Conservation (phyloP, 192 early-diverging fungal species). For the Entophlyctis luteolus region DNA sequence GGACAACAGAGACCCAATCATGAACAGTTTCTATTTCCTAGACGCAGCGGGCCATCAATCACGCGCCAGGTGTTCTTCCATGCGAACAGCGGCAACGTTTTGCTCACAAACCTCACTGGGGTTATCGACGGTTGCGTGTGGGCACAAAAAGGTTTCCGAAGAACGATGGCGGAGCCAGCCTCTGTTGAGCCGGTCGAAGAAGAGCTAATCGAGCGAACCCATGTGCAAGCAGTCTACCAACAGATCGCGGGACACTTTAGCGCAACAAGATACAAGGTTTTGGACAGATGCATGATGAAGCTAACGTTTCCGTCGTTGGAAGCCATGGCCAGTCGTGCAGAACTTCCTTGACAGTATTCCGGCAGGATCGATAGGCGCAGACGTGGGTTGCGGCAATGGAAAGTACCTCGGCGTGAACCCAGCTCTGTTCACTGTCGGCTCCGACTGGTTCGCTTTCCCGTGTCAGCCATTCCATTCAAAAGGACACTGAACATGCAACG, state of each 20-base stretch:
- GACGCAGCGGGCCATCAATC: too few relatives aligned
- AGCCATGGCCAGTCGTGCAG: conserved; percentile 95
- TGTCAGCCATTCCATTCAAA: not conserved
- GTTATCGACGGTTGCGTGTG: too few relatives aligned
- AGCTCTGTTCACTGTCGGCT: conserved; percentile 77
- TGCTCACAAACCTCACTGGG: too few relatives aligned
- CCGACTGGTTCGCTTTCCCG: conserved; percentile 64
- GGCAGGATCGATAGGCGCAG: conserved; percentile 76
- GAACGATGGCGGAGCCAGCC: too few relatives aligned
- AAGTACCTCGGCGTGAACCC: conserved; percentile 91
- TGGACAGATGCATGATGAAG: conserved; percentile 10
- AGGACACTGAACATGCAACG: not conserved
- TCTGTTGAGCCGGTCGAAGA: too few relatives aligned
- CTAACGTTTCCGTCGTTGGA: not conserved
- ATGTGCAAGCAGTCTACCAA: conserved; percentile 91
- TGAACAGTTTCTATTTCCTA: too few relatives aligned
- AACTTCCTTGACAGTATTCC: conserved; percentile 63
- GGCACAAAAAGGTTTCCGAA: too few relatives aligned
- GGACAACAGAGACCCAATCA: too few relatives aligned
- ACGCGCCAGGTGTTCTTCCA: too few relatives aligned
- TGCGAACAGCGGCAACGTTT: too few relatives aligned
- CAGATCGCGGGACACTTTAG: conserved; percentile 89
- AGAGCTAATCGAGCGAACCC: conserved; percentile 58
- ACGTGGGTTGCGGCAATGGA: conserved; percentile 97
- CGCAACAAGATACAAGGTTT: conserved; percentile 84